phyloP scores from a whole-genome alignment of 108 stramenopile species.

The Cylindrotheca fusiformis region DNA sequence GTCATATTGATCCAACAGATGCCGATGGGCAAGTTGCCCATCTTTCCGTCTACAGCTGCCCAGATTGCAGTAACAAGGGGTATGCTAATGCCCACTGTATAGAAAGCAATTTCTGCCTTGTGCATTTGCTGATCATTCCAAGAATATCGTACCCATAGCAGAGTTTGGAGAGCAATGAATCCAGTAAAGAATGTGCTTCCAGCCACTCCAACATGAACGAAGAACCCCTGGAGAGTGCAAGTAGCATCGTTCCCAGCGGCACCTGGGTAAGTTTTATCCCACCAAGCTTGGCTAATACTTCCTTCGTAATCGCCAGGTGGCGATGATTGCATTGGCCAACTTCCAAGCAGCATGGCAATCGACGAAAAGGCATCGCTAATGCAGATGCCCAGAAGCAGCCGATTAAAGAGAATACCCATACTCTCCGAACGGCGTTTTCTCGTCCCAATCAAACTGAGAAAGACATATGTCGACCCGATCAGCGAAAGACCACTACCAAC shows the following conservation, averaged over 20 bases:
- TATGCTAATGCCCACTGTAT: not conserved
- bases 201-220: constrained; percentile 8
- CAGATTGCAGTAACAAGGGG: not conserved
- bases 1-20: not conserved
- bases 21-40: not conserved
- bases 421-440: not conserved
- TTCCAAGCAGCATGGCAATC: not conserved
- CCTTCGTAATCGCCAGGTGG: not conserved
- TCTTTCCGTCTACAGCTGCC: not conserved
- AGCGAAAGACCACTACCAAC: not conserved
- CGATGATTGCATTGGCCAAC: not conserved
- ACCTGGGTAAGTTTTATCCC: not conserved
- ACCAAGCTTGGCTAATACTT: not conserved
- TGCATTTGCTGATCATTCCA: not conserved
- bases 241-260: constrained; percentile 4
- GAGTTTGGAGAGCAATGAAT: not conserved
- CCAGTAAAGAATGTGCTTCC: not conserved
- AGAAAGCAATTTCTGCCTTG: not conserved
- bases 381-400: not conserved
- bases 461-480: not conserved
- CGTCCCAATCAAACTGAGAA: not conserved
- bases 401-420: not conserved
- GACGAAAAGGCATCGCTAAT: not conserved
- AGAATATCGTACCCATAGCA: not conserved
- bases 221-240: constrained; percentile 13